Conservation (phyloP, 202 grass and related monocot species). For the Miscanthus sacchariflorus region DNA sequence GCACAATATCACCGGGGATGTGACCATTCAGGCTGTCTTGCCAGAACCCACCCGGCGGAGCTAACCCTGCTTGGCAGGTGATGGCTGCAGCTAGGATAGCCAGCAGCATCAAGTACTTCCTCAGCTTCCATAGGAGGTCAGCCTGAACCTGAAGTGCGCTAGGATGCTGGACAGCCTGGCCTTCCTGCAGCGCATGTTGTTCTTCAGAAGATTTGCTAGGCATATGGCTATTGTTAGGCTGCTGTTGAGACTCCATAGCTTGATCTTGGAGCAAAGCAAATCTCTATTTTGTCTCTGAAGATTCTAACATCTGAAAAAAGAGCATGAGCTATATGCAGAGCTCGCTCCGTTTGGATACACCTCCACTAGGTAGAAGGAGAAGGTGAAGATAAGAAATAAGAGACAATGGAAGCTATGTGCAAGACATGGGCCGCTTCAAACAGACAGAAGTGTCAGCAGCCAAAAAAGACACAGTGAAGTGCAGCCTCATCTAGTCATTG, state of each 20-base stretch:
- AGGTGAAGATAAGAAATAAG: background rate
- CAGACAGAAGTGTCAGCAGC: background rate
- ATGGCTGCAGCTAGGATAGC: constrained; percentile 63
- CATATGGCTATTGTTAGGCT: constrained; percentile 2
- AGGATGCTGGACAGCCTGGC: background rate
- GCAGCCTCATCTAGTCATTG: constrained; percentile 7
- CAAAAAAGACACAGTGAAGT: background rate
- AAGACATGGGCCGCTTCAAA: constrained; percentile 8
- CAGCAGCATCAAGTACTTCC: constrained; percentile 62
- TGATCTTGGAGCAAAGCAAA: constrained; percentile 21
- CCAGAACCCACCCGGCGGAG: constrained; percentile 66
- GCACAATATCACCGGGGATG: constrained; percentile 47
- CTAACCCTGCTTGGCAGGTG: constrained; percentile 63
- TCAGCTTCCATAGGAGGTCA: constrained; percentile 60
- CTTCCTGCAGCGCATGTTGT: background rate
- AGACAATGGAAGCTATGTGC: background rate
- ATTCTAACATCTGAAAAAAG: background rate
- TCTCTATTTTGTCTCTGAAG: constrained; percentile 6
- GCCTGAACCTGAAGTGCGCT: constrained; percentile 37
- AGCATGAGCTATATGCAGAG: constrained; percentile 7
- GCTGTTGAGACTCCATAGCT: constrained; percentile 26
- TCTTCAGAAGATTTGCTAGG: background rate
- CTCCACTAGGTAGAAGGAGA: constrained; percentile 23
- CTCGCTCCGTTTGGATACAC: constrained; percentile 16
- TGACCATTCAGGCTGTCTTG: constrained; percentile 15